A percentile compares a stretch with the other conserved stretches of the same genome.
phyloP scores from a whole-genome alignment of 345 rosid species.

The Gossypium turneri region DNA sequence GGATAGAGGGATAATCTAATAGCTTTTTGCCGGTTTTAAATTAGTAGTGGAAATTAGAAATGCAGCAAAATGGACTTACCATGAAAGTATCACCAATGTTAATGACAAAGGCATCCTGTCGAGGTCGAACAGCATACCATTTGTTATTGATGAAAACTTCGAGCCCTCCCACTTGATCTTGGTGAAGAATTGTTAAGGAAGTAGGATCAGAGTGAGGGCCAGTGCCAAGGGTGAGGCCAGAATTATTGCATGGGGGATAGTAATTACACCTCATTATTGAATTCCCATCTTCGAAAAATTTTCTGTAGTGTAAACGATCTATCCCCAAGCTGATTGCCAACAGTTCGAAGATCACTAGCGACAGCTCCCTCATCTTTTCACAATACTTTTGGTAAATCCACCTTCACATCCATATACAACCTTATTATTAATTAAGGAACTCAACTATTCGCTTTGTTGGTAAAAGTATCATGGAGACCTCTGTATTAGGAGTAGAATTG shows the following conservation, averaged over 20 bases:
- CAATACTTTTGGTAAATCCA: slow-evolving; percentile 48
- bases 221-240: slow-evolving; percentile 60
- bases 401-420: slow-evolving; percentile 20
- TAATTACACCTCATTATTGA: slow-evolving; percentile 64
- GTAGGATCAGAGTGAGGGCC: slow-evolving; percentile 88
- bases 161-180: slow-evolving; percentile 77
- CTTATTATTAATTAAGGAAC: neutral
- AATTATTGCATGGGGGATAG: slow-evolving; percentile 62
- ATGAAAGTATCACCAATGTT: slow-evolving; percentile 80
- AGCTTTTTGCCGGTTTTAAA: too few species aligned
- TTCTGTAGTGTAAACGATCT: slow-evolving; percentile 28
- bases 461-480: too few species aligned
- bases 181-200: slow-evolving; percentile 77
- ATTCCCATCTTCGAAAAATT: slow-evolving; percentile 46
- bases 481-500: too few species aligned
- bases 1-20: too few species aligned
- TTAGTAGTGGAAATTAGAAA: too few species aligned
- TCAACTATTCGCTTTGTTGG: too few species aligned
- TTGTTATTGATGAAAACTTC: slow-evolving; percentile 49
- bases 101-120: slow-evolving; percentile 56
- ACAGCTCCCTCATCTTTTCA: slow-evolving; percentile 42
- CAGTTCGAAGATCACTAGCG: slow-evolving; percentile 37
- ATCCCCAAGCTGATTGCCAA: slow-evolving; percentile 49
- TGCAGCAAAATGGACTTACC: slow-evolving; percentile 28
- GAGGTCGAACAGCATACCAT: slow-evolving; percentile 64